Evolutionary conservation across 2,329 filamentous ascomycete species (phyloP).

Genomic region (Talaromyces sp.): DNA sequence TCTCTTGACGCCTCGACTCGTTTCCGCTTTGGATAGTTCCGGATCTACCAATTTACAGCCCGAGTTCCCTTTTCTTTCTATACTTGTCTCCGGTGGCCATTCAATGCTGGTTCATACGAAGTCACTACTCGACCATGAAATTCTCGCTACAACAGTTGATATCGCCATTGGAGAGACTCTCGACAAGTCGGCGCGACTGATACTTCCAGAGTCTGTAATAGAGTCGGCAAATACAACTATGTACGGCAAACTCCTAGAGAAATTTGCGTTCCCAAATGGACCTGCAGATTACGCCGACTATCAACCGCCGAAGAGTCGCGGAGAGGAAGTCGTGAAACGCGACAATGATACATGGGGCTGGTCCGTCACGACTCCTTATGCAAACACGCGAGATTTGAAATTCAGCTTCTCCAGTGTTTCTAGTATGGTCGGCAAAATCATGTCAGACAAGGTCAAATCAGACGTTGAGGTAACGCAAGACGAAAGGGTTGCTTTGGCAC

Average conservation of each 20-base stretch:
- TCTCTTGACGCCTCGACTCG: constrained; percentile 80
- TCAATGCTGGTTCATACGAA: constrained; percentile 78
- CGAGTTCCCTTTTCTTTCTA: constrained; percentile 77
- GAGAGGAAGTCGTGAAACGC: constrained; percentile 57
- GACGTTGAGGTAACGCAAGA: constrained; percentile 46
- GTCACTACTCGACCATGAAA: constrained; percentile 65
- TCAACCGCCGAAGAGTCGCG: constrained; percentile 56
- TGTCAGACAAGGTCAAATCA: constrained; percentile 40
- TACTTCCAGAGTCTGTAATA: constrained; percentile 65
- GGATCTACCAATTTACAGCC: constrained; percentile 30
- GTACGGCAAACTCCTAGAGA: constrained; percentile 77
- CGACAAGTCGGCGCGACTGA: constrained; percentile 77
- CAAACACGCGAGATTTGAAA: constrained; percentile 56
- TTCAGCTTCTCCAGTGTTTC: constrained; percentile 76
- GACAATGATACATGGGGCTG: constrained; percentile 59
- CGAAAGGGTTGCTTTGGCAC: constrained; percentile 69
- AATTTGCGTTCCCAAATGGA: constrained; percentile 67
- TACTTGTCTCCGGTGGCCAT: constrained; percentile 90
- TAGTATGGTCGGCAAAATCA: constrained; percentile 61
- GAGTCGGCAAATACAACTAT: constrained; percentile 61
- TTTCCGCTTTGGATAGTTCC: constrained; percentile 54
- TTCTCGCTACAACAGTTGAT: constrained; percentile 72
- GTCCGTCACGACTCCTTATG: constrained; percentile 67
- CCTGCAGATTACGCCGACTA: constrained; percentile 50
- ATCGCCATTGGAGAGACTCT: constrained; percentile 86